Percentiles rank a stretch among this genome's conserved stretches.
Evolutionary conservation across 2,329 filamentous ascomycete genomes (phyloP).

Genomic region (Trichoderma oligosporum): DNA sequence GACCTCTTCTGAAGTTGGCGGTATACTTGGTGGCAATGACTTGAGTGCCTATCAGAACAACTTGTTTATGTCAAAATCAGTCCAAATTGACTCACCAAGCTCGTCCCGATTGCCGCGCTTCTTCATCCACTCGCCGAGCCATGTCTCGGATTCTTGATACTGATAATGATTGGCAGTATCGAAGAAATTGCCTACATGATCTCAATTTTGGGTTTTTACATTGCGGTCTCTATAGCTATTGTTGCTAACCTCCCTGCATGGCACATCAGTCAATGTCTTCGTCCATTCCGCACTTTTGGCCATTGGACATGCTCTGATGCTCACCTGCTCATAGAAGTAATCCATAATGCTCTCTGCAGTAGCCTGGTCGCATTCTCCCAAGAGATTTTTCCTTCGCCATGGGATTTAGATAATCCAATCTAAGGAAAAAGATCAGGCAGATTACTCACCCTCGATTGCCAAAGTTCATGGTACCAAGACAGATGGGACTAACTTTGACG

Average conservation of each 20-base stretch:
- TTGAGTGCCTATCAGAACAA: no score
- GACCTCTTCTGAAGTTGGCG: conserved; percentile 35
- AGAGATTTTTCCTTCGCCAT: conserved; percentile 30
- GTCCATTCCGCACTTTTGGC: no score
- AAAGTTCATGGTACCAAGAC: conserved; percentile 64
- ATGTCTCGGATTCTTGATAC: conserved; percentile 56
- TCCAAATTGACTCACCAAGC: no score
- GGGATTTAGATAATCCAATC: no score
- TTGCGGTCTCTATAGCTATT: no score
- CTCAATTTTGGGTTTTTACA: no score
- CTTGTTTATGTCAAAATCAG: no score
- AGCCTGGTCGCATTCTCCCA: conserved; percentile 43
- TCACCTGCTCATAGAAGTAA: conserved; percentile 7
- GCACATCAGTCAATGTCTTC: no score
- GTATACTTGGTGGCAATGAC: conserved; percentile 68
- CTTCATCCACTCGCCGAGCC: conserved; percentile 69
- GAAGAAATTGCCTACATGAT: conserved; percentile 66
- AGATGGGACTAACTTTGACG: conserved; percentile 65
- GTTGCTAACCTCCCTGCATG: no score
- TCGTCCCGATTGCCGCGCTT: conserved; percentile 59
- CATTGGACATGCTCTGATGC: no score
- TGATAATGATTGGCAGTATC: conserved; percentile 70
- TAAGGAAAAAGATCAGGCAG: conserved; percentile 15
- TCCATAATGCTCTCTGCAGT: not conserved
- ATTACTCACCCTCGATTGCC: conserved; percentile 48